Evolutionary conservation across 495 filamentous ascomycete species (phyloP), one percentile per base, ranked within the genome.

Genomic region (Recurvomyces mirabilis): DNA sequence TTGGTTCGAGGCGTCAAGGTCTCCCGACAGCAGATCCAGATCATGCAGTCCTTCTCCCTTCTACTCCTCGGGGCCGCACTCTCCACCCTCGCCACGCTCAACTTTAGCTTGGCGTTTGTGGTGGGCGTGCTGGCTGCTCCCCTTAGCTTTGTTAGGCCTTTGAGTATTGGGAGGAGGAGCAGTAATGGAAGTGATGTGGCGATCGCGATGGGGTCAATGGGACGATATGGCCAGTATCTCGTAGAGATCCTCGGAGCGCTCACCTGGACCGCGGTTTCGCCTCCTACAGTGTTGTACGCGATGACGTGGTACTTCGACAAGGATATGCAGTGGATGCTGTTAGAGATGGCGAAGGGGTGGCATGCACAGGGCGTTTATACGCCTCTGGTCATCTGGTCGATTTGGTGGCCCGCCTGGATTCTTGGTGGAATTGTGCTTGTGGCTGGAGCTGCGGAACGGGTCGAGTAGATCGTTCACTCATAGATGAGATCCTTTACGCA

Each of bases 371-470:
- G 89, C 1, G 74, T 89, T 70, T 93, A 87, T 69, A 93, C 87
- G 28, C 69, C 81, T 47, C 77, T 96, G 6, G 78, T 96, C 28
- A 78, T 96, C 14, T 98, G 93, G 87, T 84, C 85, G 60, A 85
- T 96, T 22, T 98, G 91, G 91, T 98, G 89, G 89, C 93, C 91
- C 6, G 87, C 84, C 18, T 96, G 91, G 93, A 53, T 94, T 40
- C 72, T 75, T 12, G 86, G 73, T 4, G 46, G 33, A 11, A 22
- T 22, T 18, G 46, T 49, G 1, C 1, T 49, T 19, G 5, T 22
- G 10, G 39, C 38, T 41, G 45, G 33, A 14, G 32, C 4, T 15
- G 34, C 22, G 4, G 19, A 18, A 3, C n/a, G n/a, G n/a, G n/a
- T n/a, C n/a, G n/a, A n/a, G n/a, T n/a, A n/a, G n/a, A n/a, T n/a